A percentile compares a stretch with the other conserved stretches of the same genome.
These are phyloP conservation scores for Nigrospora osmanthi DNA, from an alignment of 2,329 filamentous ascomycete genomes.

Conservation along the genomic window DNA sequence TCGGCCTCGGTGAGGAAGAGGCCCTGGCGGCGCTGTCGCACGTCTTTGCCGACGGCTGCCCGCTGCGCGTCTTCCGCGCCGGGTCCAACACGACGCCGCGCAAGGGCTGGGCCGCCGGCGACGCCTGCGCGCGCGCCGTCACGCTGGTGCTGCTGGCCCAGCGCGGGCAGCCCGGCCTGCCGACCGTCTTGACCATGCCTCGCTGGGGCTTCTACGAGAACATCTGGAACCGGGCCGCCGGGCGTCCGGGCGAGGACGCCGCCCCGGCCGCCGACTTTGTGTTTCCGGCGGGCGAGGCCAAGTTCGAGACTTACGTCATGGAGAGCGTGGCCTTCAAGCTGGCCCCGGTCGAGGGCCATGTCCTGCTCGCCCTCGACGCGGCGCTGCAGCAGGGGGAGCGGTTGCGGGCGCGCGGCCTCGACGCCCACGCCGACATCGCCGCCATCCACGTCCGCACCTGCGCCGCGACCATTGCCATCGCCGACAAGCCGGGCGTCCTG, in stretches of 20 bases:
- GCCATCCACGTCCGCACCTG: constrained; percentile 8
- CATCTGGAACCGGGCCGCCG: constrained; percentile 4
- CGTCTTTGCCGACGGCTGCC: constrained; percentile 28
- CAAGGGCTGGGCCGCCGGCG: constrained; percentile 33
- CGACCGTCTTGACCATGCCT: constrained; percentile 17
- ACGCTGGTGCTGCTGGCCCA: constrained; percentile 23
- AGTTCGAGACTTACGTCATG: constrained; percentile 14
- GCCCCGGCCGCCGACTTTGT: too few relatives aligned
- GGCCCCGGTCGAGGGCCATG: constrained; percentile 10
- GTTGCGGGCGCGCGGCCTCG: constrained; percentile 6
- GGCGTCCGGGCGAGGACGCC: too few relatives aligned
- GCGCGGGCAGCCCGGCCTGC: constrained; percentile 12
- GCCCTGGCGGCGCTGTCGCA: constrained; percentile 26
- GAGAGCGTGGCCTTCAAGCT: constrained; percentile 15
- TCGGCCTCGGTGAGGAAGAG: constrained; percentile 24
- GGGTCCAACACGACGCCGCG: constrained; percentile 24
- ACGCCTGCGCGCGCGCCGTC: constrained; percentile 30
- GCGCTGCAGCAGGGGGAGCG: constrained; percentile 5
- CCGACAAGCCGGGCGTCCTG: constrained; percentile 11
- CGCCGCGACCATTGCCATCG: constrained; percentile 11
- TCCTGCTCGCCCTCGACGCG: constrained; percentile 8
- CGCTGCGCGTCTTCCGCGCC: constrained; percentile 24
- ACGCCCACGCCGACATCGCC: constrained; percentile 6
- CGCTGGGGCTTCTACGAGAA: constrained; percentile 27
- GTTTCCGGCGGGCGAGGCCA: constrained; percentile 13